Conservation (phyloP, 768 basidiomycete species). For the Hygrophoropsis aurantiaca region DNA sequence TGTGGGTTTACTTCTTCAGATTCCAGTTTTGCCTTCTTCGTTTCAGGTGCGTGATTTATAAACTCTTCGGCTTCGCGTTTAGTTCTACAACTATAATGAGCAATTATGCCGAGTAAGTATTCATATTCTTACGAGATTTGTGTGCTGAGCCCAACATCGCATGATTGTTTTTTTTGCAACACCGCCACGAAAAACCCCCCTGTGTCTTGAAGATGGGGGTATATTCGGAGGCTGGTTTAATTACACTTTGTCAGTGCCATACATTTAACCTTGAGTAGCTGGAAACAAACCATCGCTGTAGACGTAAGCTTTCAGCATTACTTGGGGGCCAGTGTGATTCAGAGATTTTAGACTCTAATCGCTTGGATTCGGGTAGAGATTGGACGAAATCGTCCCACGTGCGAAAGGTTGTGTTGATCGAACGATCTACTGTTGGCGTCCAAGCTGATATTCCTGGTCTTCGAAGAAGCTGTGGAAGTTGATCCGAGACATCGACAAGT, state of each 20-base stretch:
- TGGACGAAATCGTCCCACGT: constrained; percentile 62
- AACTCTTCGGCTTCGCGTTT: constrained; percentile 53
- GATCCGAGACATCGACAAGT: constrained; percentile 75
- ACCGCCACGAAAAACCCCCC: constrained; percentile 99
- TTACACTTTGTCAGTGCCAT: neutral
- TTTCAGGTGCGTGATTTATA: constrained; percentile 35
- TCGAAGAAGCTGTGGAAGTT: constrained; percentile 69
- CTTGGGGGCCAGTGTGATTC: constrained; percentile 80
- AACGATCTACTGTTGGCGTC: constrained; percentile 68
- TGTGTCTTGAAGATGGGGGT: constrained; percentile 94
- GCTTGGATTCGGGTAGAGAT: constrained; percentile 47
- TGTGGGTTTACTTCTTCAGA: constrained; percentile 11
- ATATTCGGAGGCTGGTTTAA: constrained; percentile 71
- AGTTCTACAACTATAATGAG: constrained; percentile 15
- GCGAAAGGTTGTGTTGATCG: constrained; percentile 48
- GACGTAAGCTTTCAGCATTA: constrained; percentile 56
- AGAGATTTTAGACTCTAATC: constrained; percentile 59
- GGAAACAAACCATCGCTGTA: constrained; percentile 68
- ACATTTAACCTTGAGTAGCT: neutral
- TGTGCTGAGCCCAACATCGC: constrained; percentile 3
- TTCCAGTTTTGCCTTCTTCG: constrained; percentile 51
- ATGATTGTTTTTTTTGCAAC: constrained; percentile 49
- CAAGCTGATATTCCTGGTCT: constrained; percentile 76
- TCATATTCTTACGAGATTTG: constrained; percentile 13
- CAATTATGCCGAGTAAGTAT: neutral